Conservation (phyloP, 768 basidiomycete species). For the Rickenella mellea region DNA sequence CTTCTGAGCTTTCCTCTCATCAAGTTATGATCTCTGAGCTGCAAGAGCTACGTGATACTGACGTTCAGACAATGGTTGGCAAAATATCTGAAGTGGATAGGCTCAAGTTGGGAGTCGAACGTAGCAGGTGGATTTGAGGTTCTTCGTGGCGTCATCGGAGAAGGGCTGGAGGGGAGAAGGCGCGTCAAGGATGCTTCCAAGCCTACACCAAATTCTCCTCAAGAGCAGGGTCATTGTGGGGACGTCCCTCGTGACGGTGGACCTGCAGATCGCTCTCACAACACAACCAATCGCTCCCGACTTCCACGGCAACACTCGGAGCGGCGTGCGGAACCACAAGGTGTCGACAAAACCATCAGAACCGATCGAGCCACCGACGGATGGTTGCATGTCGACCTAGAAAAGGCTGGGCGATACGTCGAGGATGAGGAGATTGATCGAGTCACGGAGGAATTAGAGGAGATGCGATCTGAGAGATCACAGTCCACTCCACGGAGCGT, state of each 20-base stretch:
- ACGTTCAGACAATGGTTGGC: conserved; percentile 43
- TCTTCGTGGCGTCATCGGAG: conserved; percentile 78
- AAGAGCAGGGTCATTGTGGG: conserved; percentile 3
- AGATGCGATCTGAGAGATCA: conserved; percentile 46
- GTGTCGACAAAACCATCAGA: conserved; percentile 42
- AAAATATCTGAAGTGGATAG: conserved; percentile 59
- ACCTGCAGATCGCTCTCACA: conserved; percentile 9
- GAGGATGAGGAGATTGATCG: conserved; percentile 50
- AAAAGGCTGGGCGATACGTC: conserved; percentile 30
- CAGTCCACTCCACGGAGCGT: too few species aligned
- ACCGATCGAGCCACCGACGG: conserved; percentile 48
- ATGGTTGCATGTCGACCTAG: conserved; percentile 20
- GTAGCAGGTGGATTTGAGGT: conserved; percentile 83
- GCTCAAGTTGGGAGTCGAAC: conserved; percentile 68
- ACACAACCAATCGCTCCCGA: too few species aligned
- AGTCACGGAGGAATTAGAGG: conserved; percentile 59
- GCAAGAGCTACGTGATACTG: conserved; percentile 51
- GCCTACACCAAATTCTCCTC: too few species aligned
- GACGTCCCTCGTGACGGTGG: not conserved
- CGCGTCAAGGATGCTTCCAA: conserved; percentile 36
- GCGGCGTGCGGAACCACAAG: too few species aligned
- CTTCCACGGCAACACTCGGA: conserved; percentile 15
- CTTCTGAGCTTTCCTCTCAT: conserved; percentile 70
- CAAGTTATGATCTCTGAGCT: conserved; percentile 61
- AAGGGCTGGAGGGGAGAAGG: conserved; percentile 69